These are phyloP conservation scores for Gnomoniopsis sp. DNA, from an alignment of 2,329 filamentous ascomycete genomes.

Conservation along the genomic window DNA sequence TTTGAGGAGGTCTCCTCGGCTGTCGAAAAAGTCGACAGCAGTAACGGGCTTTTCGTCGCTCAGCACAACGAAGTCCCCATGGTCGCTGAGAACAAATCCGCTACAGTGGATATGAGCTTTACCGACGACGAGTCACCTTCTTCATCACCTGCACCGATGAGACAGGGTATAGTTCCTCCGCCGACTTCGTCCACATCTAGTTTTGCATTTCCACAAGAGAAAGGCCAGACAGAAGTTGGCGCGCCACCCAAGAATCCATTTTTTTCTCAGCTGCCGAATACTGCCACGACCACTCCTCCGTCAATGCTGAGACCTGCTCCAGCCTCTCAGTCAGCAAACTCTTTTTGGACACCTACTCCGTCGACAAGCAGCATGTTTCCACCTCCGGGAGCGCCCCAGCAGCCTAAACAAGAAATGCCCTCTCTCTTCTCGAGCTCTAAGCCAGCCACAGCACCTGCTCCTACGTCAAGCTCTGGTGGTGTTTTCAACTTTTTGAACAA, in stretches of 20 bases:
- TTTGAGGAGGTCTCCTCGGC: constrained; percentile 34
- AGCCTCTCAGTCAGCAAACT: neutral
- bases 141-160: constrained; percentile 7
- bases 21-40: constrained; percentile 11
- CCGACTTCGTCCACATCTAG: neutral
- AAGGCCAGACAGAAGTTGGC: neutral
- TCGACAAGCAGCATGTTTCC: neutral
- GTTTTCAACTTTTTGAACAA: constrained; percentile 11
- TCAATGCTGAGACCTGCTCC: neutral
- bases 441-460: neutral
- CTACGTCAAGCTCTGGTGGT: neutral
- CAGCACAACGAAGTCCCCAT: constrained; percentile 15
- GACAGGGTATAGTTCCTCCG: neutral
- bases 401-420: neutral
- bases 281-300: neutral
- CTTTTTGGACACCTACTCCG: constrained; percentile 1
- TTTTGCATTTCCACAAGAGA: neutral
- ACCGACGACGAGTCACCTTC: constrained; percentile 13
- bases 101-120: constrained; percentile 3
- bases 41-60: constrained; percentile 25
- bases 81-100: neutral
- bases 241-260: constrained; percentile 13
- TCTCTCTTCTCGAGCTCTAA: neutral
- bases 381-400: neutral
- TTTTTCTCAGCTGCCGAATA: neutral